phyloP scores from a whole-genome alignment of 2,329 filamentous ascomycete genomes.

The Scedosporium aurantiacum region DNA sequence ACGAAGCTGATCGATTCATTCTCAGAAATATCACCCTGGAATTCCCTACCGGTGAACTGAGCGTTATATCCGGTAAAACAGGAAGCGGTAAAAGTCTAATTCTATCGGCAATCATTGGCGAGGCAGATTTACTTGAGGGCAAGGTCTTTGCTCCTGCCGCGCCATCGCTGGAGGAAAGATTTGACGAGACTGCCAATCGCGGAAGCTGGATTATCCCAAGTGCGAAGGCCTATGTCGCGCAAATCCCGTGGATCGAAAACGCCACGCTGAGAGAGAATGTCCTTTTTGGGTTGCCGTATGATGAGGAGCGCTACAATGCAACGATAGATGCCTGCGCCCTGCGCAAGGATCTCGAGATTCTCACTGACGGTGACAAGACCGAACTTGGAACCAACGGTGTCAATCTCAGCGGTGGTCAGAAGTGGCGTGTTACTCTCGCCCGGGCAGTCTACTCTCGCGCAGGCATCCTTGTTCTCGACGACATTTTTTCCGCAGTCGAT shows the following conservation, averaged over 20 bases:
- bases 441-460: slow-evolving; percentile 67
- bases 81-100: slow-evolving; percentile 70
- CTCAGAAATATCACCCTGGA: slow-evolving; percentile 52
- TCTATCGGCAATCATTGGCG: slow-evolving; percentile 62
- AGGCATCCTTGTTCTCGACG: slow-evolving; percentile 63
- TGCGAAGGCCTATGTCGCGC: slow-evolving; percentile 63
- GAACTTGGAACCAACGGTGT: slow-evolving; percentile 64
- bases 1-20: slow-evolving; percentile 50
- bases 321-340: slow-evolving; percentile 65
- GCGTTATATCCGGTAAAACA: slow-evolving; percentile 65
- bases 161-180: slow-evolving; percentile 40
- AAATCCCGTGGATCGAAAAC: slow-evolving; percentile 81
- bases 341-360: slow-evolving; percentile 63
- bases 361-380: slow-evolving; percentile 66
- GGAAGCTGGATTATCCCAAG: slow-evolving; percentile 59
- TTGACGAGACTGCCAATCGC: slow-evolving; percentile 50
- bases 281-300: slow-evolving; percentile 60
- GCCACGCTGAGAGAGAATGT: slow-evolving; percentile 70
- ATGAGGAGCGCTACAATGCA: slow-evolving; percentile 57
- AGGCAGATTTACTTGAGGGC: slow-evolving; percentile 58
- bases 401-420: slow-evolving; percentile 73
- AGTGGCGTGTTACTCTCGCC: slow-evolving; percentile 70
- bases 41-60: slow-evolving; percentile 60
- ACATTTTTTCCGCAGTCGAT: slow-evolving; percentile 76
- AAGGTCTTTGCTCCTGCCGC: slow-evolving; percentile 43